Percentiles rank a stretch among this genome's conserved stretches.
Evolutionary conservation across 768 basidiomycete species (phyloP).

Genomic region (Hortiboletus campestris): DNA sequence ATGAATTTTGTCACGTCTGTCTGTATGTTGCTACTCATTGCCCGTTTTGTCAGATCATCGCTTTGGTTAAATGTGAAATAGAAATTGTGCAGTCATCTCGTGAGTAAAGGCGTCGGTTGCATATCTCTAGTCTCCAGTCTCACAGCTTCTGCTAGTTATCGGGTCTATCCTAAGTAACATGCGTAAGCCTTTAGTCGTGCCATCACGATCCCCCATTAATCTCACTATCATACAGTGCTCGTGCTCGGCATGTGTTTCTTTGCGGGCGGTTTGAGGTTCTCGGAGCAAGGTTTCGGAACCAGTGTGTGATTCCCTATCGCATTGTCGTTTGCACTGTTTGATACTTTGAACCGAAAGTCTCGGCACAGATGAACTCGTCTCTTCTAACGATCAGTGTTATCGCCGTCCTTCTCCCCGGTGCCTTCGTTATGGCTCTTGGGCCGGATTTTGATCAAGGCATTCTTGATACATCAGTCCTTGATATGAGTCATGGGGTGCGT

Average conservation of each 20-base stretch:
- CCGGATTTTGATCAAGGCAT: conserved; percentile 13
- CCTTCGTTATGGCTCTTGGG: conserved; percentile 64
- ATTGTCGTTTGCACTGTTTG: background rate
- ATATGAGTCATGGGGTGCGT: conserved; percentile 76
- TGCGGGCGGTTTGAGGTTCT: conserved; percentile 72
- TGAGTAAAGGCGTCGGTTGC: conserved; percentile 35
- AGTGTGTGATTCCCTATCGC: conserved; percentile 42
- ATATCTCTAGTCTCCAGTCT: background rate
- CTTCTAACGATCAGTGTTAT: conserved; percentile 75
- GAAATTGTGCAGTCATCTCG: conserved; percentile 78
- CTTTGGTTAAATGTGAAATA: conserved; percentile 78
- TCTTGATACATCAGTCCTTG: conserved; percentile 50
- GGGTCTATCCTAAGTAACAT: conserved; percentile 83
- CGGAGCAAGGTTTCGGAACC: conserved; percentile 74
- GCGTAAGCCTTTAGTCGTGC: conserved; percentile 34
- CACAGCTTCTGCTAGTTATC: conserved; percentile 49
- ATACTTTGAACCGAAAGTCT: conserved; percentile 41
- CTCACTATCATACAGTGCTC: conserved; percentile 48
- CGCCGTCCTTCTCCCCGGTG: conserved; percentile 74
- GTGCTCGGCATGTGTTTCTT: conserved; percentile 86
- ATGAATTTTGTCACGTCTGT: background rate
- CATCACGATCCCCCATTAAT: background rate
- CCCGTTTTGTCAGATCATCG: conserved; percentile 56
- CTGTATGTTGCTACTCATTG: background rate
- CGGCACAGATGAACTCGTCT: conserved; percentile 72